Evolutionary conservation across 2,329 filamentous ascomycete genomes (phyloP).

Genomic region (Beauveria scarabaeidicola): DNA sequence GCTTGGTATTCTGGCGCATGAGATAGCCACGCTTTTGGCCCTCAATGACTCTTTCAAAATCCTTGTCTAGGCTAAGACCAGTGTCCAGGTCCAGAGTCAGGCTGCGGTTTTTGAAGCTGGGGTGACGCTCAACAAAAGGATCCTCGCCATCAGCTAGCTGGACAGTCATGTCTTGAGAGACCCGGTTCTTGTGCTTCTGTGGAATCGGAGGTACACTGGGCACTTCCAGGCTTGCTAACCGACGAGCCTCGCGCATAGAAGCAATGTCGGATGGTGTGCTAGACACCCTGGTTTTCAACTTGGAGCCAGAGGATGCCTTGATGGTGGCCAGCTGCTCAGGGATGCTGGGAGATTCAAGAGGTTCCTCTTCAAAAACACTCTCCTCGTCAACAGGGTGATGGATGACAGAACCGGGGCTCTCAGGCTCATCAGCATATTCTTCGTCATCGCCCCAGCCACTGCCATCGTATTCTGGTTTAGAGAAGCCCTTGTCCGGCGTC

Average conservation of each 20-base stretch:
- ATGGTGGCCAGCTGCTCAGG: conserved; percentile 82
- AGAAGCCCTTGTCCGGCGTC: conserved; percentile 42
- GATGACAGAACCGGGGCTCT: conserved; percentile 85
- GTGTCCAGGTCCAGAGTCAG: conserved; percentile 75
- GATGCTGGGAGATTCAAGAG: conserved; percentile 52
- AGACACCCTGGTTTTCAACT: conserved; percentile 81
- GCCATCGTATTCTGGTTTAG: conserved; percentile 57
- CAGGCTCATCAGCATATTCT: conserved; percentile 51
- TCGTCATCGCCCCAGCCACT: conserved; percentile 50
- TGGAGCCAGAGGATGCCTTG: conserved; percentile 74
- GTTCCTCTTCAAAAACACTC: conserved; percentile 26
- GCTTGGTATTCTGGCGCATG: conserved; percentile 97
- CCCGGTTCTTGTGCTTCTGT: conserved; percentile 48
- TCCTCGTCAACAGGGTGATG: conserved; percentile 54
- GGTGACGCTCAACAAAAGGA: conserved; percentile 50
- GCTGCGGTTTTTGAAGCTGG: conserved; percentile 73
- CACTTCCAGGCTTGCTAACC: conserved; percentile 72
- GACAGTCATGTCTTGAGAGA: conserved; percentile 38
- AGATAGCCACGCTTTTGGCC: conserved; percentile 98
- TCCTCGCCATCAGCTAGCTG: conserved; percentile 28
- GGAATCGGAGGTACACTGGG: conserved; percentile 53
- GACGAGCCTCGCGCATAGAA: conserved; percentile 77
- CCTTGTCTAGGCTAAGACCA: conserved; percentile 78
- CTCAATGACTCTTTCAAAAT: conserved; percentile 93
- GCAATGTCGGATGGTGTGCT: conserved; percentile 76